A percentile compares a stretch with the other conserved stretches of the same genome.
phyloP scores from a whole-genome alignment of 1,139 yeast species.

The Yamadazyma siamensis region DNA sequence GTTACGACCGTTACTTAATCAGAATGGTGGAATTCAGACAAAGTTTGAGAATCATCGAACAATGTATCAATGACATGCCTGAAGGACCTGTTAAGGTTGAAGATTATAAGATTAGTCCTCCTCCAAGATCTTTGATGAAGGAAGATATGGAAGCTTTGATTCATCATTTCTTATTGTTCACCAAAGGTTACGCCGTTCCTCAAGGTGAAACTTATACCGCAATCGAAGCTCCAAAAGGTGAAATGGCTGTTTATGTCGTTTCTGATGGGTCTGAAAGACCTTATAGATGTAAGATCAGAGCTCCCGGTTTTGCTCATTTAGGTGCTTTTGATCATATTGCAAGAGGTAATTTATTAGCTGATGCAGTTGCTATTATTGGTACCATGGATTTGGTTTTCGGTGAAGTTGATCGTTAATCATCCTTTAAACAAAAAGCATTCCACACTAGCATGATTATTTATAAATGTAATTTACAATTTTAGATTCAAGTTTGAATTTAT shows the following conservation, averaged over 20 bases:
- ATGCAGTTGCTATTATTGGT: slow-evolving; percentile 92
- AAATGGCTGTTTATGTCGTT: slow-evolving; percentile 88
- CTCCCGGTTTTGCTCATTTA: slow-evolving; percentile 89
- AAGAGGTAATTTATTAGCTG: slow-evolving; percentile 85
- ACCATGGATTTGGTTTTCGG: slow-evolving; percentile 95
- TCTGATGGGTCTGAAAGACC: slow-evolving; percentile 90
- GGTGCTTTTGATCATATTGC: slow-evolving; percentile 86
- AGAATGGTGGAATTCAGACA: slow-evolving; percentile 94
- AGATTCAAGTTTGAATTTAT: too few relatives aligned
- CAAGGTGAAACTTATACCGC: slow-evolving; percentile 91
- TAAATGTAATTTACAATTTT: slow-evolving; percentile 7
- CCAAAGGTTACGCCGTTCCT: slow-evolving; percentile 88
- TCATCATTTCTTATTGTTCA: slow-evolving; percentile 83
- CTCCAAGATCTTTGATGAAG: slow-evolving; percentile 79
- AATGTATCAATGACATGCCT: slow-evolving; percentile 89
- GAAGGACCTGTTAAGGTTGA: slow-evolving; percentile 91
- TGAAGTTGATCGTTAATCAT: slow-evolving; percentile 77
- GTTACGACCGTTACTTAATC: slow-evolving; percentile 83
- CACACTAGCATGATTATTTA: slow-evolving; percentile 8
- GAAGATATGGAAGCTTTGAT: slow-evolving; percentile 92
- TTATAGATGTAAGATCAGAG: slow-evolving; percentile 88
- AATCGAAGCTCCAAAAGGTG: slow-evolving; percentile 94
- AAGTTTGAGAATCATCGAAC: slow-evolving; percentile 83
- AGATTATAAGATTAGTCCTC: slow-evolving; percentile 82
- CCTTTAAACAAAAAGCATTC: not conserved